Base-by-base conservation (phyloP, 257 asterid genomes). In the Echium plantagineum region DNA sequence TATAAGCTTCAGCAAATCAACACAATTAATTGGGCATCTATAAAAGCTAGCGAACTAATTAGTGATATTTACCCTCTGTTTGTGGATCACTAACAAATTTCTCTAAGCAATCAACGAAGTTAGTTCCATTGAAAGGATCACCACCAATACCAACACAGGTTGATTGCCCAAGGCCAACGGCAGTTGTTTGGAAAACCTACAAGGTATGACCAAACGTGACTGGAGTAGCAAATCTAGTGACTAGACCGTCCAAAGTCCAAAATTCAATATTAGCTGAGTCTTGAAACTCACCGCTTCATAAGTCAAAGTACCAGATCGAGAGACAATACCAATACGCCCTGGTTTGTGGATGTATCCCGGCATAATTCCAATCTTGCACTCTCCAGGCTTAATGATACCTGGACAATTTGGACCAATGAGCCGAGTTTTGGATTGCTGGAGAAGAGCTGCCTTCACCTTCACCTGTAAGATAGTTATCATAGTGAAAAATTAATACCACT, bases 271-370 rank as follows among this genome's bases (percentile, higher is more conserved):
- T 22, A 17, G 15, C 63, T 24, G 10, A 7, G 28, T 58, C 62
- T 77, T 52, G 65, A 63, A 71, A 55, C 85, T 84, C 77, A 87
- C 95, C 70, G 95, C 95, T 80, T 87, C 95, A 63, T 84, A 87
- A 47, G 94, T 87, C 82, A 87, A 72, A 60, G 95, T 87, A 59
- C 95, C 95, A 58, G 95, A 87, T 62, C 95, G 83, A 49, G 95
- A 87, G 60, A 91, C 98, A 72, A 93, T 93, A 66, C 97, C 97
- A 62, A 85, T 70, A 55, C 95, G 94, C 20, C 98, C 97, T 15
- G 97, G 97, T 74, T 93, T 93, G 80, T 93, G 98, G 73, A 93
- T 93, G 81, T 88, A 89, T 67, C 98, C 98, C 31, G 96, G 98
- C 98, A 91, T 91, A 69, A 91, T 91, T 54, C 98, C 98, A 32